Conservation (phyloP, 75 land plant genomes). For the Sequoia sempervirens region DNA sequence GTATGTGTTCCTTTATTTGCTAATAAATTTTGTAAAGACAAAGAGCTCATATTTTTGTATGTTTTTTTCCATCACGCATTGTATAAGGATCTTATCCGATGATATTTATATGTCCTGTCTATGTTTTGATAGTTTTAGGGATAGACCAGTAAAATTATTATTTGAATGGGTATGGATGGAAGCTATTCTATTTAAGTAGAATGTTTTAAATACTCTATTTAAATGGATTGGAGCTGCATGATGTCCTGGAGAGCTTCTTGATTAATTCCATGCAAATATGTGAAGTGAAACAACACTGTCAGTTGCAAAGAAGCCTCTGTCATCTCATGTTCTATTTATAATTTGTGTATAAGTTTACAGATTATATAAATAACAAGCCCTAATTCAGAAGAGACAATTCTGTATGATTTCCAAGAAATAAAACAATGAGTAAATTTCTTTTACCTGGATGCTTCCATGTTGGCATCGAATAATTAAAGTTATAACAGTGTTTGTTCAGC, state of each 20-base stretch:
- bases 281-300: background rate
- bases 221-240: background rate
- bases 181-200: background rate
- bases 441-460: background rate
- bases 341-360: background rate
- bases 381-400: background rate
- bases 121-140: background rate
- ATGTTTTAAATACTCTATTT: background rate
- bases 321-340: background rate
- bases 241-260: background rate
- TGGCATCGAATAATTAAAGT: background rate
- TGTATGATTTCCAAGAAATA: background rate
- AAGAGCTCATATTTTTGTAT: background rate
- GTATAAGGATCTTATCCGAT: background rate
- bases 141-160: too few species aligned
- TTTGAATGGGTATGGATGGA: background rate
- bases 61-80: background rate
- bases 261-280: background rate
- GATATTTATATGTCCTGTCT: background rate
- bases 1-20: background rate
- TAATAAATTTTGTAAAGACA: background rate
- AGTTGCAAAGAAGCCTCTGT: background rate
- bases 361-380: background rate
- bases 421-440: background rate
- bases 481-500: background rate